Conservation (phyloP, 2,329 filamentous ascomycete genomes). For the Botrytis deweyae region DNA sequence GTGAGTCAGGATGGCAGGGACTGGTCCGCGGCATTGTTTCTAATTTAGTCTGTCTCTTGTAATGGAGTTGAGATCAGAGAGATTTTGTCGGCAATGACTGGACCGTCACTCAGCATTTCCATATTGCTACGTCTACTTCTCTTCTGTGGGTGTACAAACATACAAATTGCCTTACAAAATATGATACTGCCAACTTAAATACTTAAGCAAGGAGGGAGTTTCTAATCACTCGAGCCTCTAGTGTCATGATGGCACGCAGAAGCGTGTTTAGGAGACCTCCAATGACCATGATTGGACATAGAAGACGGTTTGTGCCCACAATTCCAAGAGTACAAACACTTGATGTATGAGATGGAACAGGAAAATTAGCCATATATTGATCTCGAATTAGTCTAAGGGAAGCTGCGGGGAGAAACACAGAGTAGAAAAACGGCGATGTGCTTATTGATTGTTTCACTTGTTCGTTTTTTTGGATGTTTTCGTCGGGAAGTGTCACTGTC, state of each 20-base stretch:
- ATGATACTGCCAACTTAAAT: background rate
- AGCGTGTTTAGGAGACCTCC: too few relatives aligned
- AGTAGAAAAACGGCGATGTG: too few relatives aligned
- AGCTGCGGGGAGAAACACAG: too few relatives aligned
- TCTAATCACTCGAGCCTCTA: background rate
- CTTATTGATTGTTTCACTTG: too few relatives aligned
- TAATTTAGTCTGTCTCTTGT: too few relatives aligned
- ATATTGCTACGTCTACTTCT: background rate
- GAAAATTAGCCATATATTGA: accelerated
- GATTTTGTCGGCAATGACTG: background rate
- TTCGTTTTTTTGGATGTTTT: too few relatives aligned
- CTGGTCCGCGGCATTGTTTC: too few relatives aligned
- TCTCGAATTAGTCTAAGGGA: background rate
- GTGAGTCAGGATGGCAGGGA: too few relatives aligned
- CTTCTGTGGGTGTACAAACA: background rate
- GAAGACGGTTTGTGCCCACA: accelerated
- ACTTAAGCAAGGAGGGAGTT: background rate
- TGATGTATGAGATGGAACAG: background rate
- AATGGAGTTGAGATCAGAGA: too few relatives aligned
- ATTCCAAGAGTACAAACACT: background rate
- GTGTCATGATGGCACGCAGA: background rate
- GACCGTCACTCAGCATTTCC: background rate
- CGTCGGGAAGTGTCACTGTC: background rate
- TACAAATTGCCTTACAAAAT: background rate
- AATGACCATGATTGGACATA: background rate